Evolutionary conservation across 2,329 filamentous ascomycete genomes (phyloP).

Genomic region (Colletotrichum sp.): DNA sequence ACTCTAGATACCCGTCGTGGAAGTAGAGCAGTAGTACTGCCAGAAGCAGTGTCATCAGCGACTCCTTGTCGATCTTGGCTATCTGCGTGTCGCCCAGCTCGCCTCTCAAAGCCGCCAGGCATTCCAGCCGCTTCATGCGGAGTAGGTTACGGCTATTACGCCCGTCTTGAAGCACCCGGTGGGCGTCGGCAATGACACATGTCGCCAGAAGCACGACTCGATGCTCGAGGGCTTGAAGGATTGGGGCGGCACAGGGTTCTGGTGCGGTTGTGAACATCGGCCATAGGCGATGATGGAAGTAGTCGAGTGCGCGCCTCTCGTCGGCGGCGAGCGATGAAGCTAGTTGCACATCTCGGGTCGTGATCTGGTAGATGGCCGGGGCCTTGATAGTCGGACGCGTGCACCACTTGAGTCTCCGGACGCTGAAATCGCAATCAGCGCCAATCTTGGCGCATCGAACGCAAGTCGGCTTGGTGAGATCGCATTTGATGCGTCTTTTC

Average conservation of each 20-base stretch:
- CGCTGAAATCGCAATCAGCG: conserved; percentile 33
- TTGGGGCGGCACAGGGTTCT: conserved; percentile 33
- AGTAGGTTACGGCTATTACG: conserved; percentile 27
- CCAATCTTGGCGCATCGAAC: conserved; percentile 30
- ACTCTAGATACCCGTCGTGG: conserved; percentile 42
- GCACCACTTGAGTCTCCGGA: conserved; percentile 46
- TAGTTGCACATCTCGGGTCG: conserved; percentile 25
- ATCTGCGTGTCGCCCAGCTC: conserved; percentile 28
- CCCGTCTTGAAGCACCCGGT: conserved; percentile 35
- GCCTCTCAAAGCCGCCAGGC: conserved; percentile 34
- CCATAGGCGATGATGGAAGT: conserved; percentile 37
- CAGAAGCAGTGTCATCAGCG: conserved; percentile 38
- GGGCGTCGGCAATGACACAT: conserved; percentile 35
- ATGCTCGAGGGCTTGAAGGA: conserved; percentile 33
- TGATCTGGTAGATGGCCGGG: conserved; percentile 31
- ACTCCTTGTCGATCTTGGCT: conserved; percentile 30
- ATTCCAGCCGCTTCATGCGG: conserved; percentile 32
- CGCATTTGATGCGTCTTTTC: conserved; percentile 37
- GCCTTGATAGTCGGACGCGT: conserved; percentile 36
- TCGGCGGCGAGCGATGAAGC: conserved; percentile 28
- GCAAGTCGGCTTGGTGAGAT: conserved; percentile 37
- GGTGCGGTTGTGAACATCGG: conserved; percentile 31
- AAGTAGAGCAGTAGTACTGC: conserved; percentile 49
- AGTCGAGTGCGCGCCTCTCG: conserved; percentile 34
- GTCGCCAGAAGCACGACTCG: conserved; percentile 36